A percentile compares a stretch with the other conserved stretches of the same genome.
Evolutionary conservation across 2,329 filamentous ascomycete species (phyloP).

Genomic region (Lachnellula suecica): DNA sequence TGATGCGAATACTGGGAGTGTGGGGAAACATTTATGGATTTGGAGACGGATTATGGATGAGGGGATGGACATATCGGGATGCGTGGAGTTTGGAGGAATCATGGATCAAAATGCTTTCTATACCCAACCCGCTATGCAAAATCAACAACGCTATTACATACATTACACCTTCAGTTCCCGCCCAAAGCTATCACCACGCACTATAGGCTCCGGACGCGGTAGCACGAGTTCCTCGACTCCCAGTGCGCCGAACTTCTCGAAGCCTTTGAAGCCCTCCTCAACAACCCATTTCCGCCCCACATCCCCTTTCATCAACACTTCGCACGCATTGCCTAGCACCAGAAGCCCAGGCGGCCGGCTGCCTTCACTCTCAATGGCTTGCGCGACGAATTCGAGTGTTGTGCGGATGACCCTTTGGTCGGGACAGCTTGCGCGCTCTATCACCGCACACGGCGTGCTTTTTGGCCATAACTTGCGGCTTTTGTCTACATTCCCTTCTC

Average conservation of each 20-base stretch:
- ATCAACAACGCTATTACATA: not conserved
- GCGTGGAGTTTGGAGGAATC: too few relatives aligned
- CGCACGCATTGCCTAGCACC: conserved; percentile 81
- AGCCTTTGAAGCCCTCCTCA: conserved; percentile 79
- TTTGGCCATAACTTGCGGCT: conserved; percentile 63
- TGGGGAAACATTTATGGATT: too few relatives aligned
- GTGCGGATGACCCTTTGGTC: conserved; percentile 93
- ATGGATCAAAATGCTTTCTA: conserved; percentile 1
- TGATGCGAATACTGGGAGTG: too few relatives aligned
- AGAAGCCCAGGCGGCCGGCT: conserved; percentile 85
- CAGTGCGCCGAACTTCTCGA: conserved; percentile 48
- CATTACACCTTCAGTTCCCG: conserved; percentile 18
- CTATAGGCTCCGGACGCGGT: conserved; percentile 8
- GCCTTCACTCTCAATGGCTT: conserved; percentile 85
- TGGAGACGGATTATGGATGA: too few relatives aligned
- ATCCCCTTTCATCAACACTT: conserved; percentile 64
- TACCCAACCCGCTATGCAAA: conserved; percentile 5
- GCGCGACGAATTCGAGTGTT: conserved; percentile 74
- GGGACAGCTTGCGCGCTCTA: conserved; percentile 90
- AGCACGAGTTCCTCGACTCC: conserved; percentile 19
- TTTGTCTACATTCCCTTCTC: conserved; percentile 33
- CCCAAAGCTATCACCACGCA: conserved; percentile 18
- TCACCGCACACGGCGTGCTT: conserved; percentile 83
- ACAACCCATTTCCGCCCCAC: conserved; percentile 72
- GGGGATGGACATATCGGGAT: too few relatives aligned